Conservation (phyloP, 75 land plant species). For the Pseudotsuga menziesii region DNA sequence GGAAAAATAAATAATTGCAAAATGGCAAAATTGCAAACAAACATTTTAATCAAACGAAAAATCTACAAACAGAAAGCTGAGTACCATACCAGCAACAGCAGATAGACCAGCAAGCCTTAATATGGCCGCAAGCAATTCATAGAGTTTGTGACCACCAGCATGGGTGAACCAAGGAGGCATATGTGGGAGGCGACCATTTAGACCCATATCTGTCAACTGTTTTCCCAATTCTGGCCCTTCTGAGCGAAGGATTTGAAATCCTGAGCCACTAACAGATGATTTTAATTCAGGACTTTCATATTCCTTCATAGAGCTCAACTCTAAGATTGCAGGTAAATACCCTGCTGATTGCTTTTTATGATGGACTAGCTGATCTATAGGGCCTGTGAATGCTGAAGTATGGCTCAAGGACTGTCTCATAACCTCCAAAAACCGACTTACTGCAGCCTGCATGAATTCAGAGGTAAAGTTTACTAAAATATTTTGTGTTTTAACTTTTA, state of each 20-base stretch:
- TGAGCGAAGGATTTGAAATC: not conserved
- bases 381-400: conserved; percentile 62
- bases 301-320: conserved; percentile 23
- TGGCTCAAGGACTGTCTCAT: conserved; percentile 64
- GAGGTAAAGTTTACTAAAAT: not conserved
- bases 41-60: conserved; percentile 4
- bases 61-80: not conserved
- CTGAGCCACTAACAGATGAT: not conserved
- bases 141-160: conserved; percentile 52
- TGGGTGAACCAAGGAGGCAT: conserved; percentile 94
- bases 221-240: conserved; percentile 10
- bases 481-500: not conserved
- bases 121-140: conserved; percentile 63
- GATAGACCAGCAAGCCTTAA: conserved; percentile 82
- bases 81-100: conserved; percentile 44
- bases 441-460: conserved; percentile 36
- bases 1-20: not conserved
- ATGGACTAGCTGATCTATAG: conserved; percentile 42
- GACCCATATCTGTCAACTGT: conserved; percentile 9
- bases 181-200: conserved; percentile 50
- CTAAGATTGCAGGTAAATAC: conserved; percentile 44
- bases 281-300: too few relatives aligned
- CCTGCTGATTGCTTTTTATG: conserved; percentile 31
- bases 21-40: not conserved
- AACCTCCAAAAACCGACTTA: conserved; percentile 42